phyloP scores from a whole-genome alignment of 257 asterid genomes.

The Solanum paucissectum region DNA sequence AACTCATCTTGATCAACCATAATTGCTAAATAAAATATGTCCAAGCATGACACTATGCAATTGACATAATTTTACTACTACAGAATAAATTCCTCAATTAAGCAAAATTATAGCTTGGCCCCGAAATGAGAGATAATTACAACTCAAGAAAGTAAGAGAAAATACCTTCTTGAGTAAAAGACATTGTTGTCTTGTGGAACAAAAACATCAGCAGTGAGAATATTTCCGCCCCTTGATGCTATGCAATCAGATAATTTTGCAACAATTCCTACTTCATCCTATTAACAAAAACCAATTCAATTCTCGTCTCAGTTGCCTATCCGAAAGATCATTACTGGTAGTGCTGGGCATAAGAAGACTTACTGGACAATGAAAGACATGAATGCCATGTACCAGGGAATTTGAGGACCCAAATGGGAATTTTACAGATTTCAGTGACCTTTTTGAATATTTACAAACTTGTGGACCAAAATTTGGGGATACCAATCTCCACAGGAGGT shows the following conservation, averaged over 20 bases:
- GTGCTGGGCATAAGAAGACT: not conserved
- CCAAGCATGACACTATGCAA: not conserved
- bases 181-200: constrained; percentile 77
- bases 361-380: constrained; percentile 87
- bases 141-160: not conserved
- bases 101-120: not conserved
- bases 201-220: constrained; percentile 78
- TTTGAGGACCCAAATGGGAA: constrained; percentile 44
- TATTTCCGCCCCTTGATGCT: constrained; percentile 86
- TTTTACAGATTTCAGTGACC: constrained; percentile 39
- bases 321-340: not conserved
- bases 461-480: constrained; percentile 22
- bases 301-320: not conserved
- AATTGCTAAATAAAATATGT: not conserved
- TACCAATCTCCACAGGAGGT: constrained; percentile 31
- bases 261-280: constrained; percentile 94
- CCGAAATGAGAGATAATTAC: not conserved
- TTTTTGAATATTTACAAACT: constrained; percentile 22
- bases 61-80: not conserved
- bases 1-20: not conserved
- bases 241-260: constrained; percentile 86
- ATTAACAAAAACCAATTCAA: not conserved
- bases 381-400: constrained; percentile 71
- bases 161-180: constrained; percentile 88
- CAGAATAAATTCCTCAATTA: not conserved